phyloP scores from a whole-genome alignment of 2,329 filamentous ascomycete species.

The Sporothrix humicola region DNA sequence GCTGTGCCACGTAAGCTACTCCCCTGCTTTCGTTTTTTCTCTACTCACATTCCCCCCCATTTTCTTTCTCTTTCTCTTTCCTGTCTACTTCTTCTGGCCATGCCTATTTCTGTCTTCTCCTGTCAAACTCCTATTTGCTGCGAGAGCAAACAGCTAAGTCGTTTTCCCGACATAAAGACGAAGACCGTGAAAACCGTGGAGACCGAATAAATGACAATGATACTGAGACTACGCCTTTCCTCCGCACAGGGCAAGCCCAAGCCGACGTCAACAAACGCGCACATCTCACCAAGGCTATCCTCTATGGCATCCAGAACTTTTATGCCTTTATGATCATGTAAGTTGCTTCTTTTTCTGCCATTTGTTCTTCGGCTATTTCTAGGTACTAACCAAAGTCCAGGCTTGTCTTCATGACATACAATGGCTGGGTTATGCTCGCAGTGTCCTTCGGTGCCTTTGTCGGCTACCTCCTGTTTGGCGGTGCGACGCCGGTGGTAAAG shows the following conservation, averaged over 20 bases:
- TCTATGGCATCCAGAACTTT: slow-evolving; percentile 95
- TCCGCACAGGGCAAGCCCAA: slow-evolving; percentile 75
- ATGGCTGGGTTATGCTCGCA: slow-evolving; percentile 94
- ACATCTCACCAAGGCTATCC: slow-evolving; percentile 76
- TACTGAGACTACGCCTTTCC: slow-evolving; percentile 69
- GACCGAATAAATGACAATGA: slow-evolving; percentile 46
- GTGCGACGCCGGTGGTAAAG: slow-evolving; percentile 73
- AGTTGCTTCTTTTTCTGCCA: slow-evolving; percentile 51
- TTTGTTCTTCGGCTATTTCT: neutral
- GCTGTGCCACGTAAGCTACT: slow-evolving; percentile 58
- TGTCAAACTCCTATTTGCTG: slow-evolving; percentile 16
- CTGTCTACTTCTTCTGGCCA: neutral
- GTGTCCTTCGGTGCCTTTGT: slow-evolving; percentile 88
- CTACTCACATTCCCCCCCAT: slow-evolving; percentile 7
- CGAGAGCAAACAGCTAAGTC: slow-evolving; percentile 31
- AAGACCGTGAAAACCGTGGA: slow-evolving; percentile 26
- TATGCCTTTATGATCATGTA: slow-evolving; percentile 99
- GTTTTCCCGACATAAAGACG: slow-evolving; percentile 17
- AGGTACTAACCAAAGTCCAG: slow-evolving; percentile 61
- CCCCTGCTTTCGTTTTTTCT: neutral
- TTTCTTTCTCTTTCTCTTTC: neutral
- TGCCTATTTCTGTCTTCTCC: neutral
- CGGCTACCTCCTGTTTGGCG: slow-evolving; percentile 83
- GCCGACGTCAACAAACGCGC: slow-evolving; percentile 67
- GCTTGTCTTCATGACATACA: slow-evolving; percentile 99